Evolutionary conservation across 2,329 filamentous ascomycete species (phyloP).

Genomic region (Cylindrodendrum hubeiense): DNA sequence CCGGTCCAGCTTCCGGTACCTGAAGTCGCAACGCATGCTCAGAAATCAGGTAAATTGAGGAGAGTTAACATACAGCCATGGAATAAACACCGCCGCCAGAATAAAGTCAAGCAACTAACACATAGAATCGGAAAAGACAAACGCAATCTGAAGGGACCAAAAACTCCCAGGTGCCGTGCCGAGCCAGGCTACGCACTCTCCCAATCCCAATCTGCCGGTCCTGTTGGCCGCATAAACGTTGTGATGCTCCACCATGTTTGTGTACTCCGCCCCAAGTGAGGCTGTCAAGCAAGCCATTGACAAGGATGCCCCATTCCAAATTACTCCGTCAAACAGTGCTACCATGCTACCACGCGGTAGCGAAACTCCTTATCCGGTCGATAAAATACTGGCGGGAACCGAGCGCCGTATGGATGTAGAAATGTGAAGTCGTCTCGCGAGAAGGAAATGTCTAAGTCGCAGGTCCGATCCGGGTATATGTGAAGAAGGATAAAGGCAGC

Average conservation of each 20-base stretch:
- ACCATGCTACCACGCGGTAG: slow-evolving; percentile 10
- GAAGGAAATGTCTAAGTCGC: slow-evolving; percentile 45
- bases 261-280: slow-evolving; percentile 44
- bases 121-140: slow-evolving; percentile 16
- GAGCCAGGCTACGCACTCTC: slow-evolving; percentile 33
- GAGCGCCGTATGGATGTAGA: slow-evolving; percentile 33
- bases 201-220: slow-evolving; percentile 32
- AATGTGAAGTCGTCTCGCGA: slow-evolving; percentile 42
- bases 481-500: slow-evolving; percentile 16
- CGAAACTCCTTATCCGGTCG: slow-evolving; percentile 22
- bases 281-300: slow-evolving; percentile 42
- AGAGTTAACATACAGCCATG: slow-evolving; percentile 38
- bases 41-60: slow-evolving; percentile 37
- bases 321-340: slow-evolving; percentile 42
- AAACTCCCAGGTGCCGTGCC: slow-evolving; percentile 28
- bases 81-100: slow-evolving; percentile 36
- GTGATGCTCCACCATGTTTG: slow-evolving; percentile 42
- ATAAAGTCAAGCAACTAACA: slow-evolving; percentile 25
- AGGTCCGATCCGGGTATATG: slow-evolving; percentile 33
- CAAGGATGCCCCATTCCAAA: slow-evolving; percentile 36
- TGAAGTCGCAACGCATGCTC: no score
- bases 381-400: slow-evolving; percentile 31
- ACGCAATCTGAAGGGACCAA: slow-evolving; percentile 25
- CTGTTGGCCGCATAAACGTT: slow-evolving; percentile 30
- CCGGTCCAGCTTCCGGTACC: no score